Base-by-base conservation (phyloP, 2,329 filamentous ascomycete genomes). In the Huntiella decipiens region DNA sequence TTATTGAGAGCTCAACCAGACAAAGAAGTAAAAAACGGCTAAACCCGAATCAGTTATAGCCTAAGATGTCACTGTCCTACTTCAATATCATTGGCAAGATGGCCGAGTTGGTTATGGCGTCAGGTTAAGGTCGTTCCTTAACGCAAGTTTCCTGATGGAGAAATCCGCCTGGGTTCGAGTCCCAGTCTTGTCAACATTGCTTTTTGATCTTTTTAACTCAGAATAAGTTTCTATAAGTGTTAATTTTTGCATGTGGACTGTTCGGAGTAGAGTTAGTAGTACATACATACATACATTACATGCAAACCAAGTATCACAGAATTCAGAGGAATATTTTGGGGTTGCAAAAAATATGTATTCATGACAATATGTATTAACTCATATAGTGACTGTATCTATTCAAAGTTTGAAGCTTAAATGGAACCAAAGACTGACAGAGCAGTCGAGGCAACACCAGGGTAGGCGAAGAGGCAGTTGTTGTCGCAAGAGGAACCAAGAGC, bases 401-500 rank as follows among this genome's bases (percentile, higher is more conserved):
- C 6, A 28, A 15, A 35, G 12, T 13, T 38, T 13, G 13, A 11
- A 3, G 6, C 28, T 43, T 40, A 49, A 32, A 49, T 46, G 1
- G 33, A 38, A 4, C 46, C 46, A 8, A 49, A 49, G 16, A 49
- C 47, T 11, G 43, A 34, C 19, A 49, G 6, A 39, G 42, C 54
- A 79, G 56, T 55, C 76, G 79, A 10, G 64, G 67, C 52, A 74
- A 63, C 4, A 68, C 73, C 45, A 64, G 65, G 3, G 74, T 70
- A 2, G 64, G 63, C 51, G 44, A 81, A 74, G 66, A 82, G 66
- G 38, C 75, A 63, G 58, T 78, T 80, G 53, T 74, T 73, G 13
- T 64, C 62, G 55, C 78, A 82, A 37, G 74, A 77, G 13, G 75
- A 79, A 1, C 78, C 78, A 44, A 82, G 58, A 0, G 59, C 68